Base-by-base conservation (phyloP, 371 early-diverging fungal genomes). In the Nematocida ironsii region DNA sequence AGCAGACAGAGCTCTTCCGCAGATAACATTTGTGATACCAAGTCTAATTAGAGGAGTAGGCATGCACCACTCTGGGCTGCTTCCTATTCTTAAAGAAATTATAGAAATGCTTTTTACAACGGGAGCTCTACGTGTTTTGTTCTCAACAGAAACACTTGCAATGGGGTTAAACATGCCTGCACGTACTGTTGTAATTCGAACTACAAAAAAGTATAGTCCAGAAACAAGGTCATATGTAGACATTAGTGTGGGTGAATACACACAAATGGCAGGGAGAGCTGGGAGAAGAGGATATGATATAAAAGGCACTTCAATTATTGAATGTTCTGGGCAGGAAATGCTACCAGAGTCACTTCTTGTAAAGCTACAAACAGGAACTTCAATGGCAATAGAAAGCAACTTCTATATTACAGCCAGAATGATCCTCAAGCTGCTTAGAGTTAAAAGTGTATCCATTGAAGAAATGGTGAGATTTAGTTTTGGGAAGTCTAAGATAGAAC, bases 161-260 rank as follows among this genome's bases (percentile, higher is more conserved):
- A 95, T 95, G 94, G 98, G 98, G 62, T 95, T 98, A 74, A 98
- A 98, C 86, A 95, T 96, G 92, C 97, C 98, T 18, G 95, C 97
- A 4, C 87, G 91, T 48, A 91, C 93, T 47, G 96, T 96, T 3
- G 95, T 95, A 4, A 96, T 96, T 88, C 91, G 94, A 9, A 90
- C 90, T 50, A 88, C 93, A 5, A 90, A 93, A 62, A 98, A 98
- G 85, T 84, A 84, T 54, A 84, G 84, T 68, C 58, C 72, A 7
- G 84, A 83, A 39, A 72, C 52, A 3, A 74, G 67, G 2, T n/a
- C 57, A 5, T 84, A 94, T 93, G 85, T 95, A 95, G 84, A 96
- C 94, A 33, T 90, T 88, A 60, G 87, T 52, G 45, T 62, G 90
- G 92, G 94, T 72, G 98, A 98, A 85, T 98, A 95, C 86, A 97